A percentile compares a stretch with the other conserved stretches of the same genome.
Evolutionary conservation across 2,329 filamentous ascomycete genomes (phyloP).

Genomic region (Fusarium sp.): DNA sequence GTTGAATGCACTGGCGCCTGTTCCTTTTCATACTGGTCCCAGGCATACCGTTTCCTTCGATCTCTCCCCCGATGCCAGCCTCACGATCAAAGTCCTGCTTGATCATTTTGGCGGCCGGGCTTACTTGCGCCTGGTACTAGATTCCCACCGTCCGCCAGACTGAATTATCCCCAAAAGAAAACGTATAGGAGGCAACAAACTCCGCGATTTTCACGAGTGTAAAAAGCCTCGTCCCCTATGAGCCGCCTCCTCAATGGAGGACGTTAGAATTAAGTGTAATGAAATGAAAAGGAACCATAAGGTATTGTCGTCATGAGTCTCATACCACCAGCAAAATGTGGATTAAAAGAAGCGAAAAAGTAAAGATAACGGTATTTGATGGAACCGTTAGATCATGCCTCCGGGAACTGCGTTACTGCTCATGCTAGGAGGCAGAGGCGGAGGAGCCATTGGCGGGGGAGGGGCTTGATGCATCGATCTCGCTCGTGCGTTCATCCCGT

Average conservation of each 20-base stretch:
- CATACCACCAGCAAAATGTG: conserved; percentile 26
- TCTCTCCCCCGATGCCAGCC: conserved; percentile 40
- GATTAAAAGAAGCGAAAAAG: conserved; percentile 37
- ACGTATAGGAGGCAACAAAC: conserved; percentile 28
- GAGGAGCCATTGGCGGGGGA: conserved; percentile 45
- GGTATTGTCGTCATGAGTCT: conserved; percentile 45
- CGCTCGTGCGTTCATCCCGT: conserved; percentile 50
- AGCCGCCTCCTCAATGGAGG: conserved; percentile 3
- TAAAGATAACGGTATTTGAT: conserved; percentile 19
- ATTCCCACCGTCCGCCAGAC: conserved; percentile 34
- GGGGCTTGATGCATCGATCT: conserved; percentile 48
- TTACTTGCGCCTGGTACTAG: conserved; percentile 44
- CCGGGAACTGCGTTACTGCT: conserved; percentile 55
- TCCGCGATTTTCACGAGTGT: conserved; percentile 31
- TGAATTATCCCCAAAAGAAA: conserved; percentile 36
- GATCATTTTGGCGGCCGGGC: conserved; percentile 45
- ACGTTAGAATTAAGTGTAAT: conserved; percentile 32
- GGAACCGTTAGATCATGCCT: conserved; percentile 60
- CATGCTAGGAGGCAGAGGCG: conserved; percentile 48
- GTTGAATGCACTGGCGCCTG: conserved; percentile 37
- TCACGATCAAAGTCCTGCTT: conserved; percentile 54
- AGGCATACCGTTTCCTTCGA: conserved; percentile 31
- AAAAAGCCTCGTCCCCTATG: conserved; percentile 2
- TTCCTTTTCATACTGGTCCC: conserved; percentile 47
- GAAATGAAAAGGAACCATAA: conserved; percentile 37